Conservation (phyloP, 805 yeast genomes). For the Pichia ethanolica region DNA sequence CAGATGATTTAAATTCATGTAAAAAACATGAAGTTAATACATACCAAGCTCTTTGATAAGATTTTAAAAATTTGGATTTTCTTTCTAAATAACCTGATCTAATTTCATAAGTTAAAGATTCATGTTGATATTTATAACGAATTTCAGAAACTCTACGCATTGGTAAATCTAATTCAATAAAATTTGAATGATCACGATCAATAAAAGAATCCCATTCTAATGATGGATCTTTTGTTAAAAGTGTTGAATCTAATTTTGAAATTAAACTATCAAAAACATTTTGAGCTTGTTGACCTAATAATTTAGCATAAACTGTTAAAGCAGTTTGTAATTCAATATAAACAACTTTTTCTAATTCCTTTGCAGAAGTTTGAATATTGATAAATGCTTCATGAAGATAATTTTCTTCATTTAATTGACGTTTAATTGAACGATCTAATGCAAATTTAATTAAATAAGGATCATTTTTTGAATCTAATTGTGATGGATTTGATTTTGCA, state of each 20-base stretch:
- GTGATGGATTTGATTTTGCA: slow-evolving; percentile 41
- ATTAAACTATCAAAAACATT: slow-evolving; percentile 59
- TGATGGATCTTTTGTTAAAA: slow-evolving; percentile 68
- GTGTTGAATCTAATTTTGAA: slow-evolving; percentile 59
- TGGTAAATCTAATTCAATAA: slow-evolving; percentile 56
- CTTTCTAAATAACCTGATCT: slow-evolving; percentile 81
- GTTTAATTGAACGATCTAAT: slow-evolving; percentile 69
- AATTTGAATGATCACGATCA: slow-evolving; percentile 54
- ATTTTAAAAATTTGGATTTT: slow-evolving; percentile 83
- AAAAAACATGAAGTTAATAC: slow-evolving; percentile 82
- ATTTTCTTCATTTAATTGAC: slow-evolving; percentile 77
- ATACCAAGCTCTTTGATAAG: slow-evolving; percentile 87
- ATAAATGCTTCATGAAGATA: slow-evolving; percentile 81
- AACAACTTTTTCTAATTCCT: slow-evolving; percentile 82
- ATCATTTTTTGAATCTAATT: slow-evolving; percentile 52
- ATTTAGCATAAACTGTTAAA: slow-evolving; percentile 60
- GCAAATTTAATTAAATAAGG: slow-evolving; percentile 70
- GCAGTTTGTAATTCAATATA: slow-evolving; percentile 82
- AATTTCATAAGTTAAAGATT: slow-evolving; percentile 60
- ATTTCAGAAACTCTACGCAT: slow-evolving; percentile 57
- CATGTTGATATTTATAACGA: slow-evolving; percentile 57
- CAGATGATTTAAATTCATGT: slow-evolving; percentile 84
- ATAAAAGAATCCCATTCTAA: slow-evolving; percentile 89
- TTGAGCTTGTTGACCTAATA: slow-evolving; percentile 67
- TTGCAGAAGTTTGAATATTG: slow-evolving; percentile 81